Conservation (phyloP, 2,329 filamentous ascomycete genomes). For the Magnaporthales sp. region DNA sequence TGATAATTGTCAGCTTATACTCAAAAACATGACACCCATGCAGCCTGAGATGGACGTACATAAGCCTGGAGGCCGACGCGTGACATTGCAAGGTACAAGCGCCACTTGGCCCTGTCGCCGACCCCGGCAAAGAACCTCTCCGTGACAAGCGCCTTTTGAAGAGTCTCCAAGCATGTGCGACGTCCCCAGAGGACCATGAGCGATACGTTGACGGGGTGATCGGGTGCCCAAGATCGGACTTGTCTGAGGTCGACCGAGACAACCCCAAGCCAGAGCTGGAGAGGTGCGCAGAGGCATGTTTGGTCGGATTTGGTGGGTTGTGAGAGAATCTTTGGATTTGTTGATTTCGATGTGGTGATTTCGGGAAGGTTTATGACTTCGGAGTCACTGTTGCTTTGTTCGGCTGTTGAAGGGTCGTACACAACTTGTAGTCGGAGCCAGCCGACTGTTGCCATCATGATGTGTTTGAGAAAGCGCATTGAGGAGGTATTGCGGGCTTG, state of each 20-base stretch:
- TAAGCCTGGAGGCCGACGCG: not conserved
- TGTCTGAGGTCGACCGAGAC: not conserved
- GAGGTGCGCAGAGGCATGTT: not conserved
- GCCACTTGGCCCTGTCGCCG: not conserved
- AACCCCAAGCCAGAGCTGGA: not conserved
- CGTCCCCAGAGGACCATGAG: not conserved
- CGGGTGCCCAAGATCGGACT: not conserved
- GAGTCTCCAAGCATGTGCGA: not conserved
- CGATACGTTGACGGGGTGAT: not conserved
- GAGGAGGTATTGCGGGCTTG: not conserved
- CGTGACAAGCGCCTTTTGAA: not conserved
- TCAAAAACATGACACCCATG: not conserved
- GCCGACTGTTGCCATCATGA: not conserved
- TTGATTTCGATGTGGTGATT: too few species aligned
- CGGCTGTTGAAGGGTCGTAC: not conserved
- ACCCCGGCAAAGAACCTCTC: not conserved
- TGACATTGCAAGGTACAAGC: not conserved
- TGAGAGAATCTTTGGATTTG: not conserved
- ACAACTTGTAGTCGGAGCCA: not conserved
- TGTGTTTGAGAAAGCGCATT: not conserved
- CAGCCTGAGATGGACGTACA: not conserved
- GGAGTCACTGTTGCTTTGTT: not conserved
- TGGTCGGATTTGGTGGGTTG: not conserved
- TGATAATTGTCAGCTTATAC: not conserved
- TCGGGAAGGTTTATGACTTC: too few species aligned